Base-by-base conservation (phyloP, 2,329 filamentous ascomycete genomes). In the Hypoxylon sp. region DNA sequence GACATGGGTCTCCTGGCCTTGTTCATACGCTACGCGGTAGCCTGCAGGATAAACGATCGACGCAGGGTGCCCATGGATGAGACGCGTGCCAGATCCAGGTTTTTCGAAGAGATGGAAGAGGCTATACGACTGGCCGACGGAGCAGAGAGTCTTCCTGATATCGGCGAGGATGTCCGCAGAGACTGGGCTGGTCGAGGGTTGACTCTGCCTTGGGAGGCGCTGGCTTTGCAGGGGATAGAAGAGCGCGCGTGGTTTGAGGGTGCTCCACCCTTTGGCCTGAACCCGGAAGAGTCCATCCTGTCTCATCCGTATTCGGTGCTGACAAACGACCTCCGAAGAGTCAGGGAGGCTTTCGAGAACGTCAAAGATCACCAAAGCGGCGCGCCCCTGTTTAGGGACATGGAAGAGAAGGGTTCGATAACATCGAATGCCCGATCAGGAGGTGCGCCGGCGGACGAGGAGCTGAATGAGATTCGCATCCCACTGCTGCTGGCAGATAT, bases 11-110 rank as follows among this genome's bases (percentile, higher is more conserved):
- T 55, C 8, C 41, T 55, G 12, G 25, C 31, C 3, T 11, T 50
- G 5, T 46, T 55, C 26, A 42, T 55, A 21, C 21, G 51, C 4
- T 55, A 47, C 29, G 31, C 31, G 3, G 46, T 44, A 2, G 51
- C 51, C 2, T 43, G 38, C n/a, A 19, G 38, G 19, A 27, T 48
- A 3, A 34, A 54, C 27, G 46, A 54, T 19, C 46, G 46, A 15
- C 25, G 41, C 4, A 32, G 19, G 2, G 31, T 30, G 17, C 36
- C 36, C 8, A 19, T 40, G 9, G 36, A 29, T 9, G 29, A 15
- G 7, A 43, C 34, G 11, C 12, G 36, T 8, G n/a, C 32, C 7
- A 48, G 41, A 37, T 5, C 4, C 7, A 12, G 25, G 3, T 40
- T 40, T 17, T 30, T 40, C 23, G 13, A 12, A 17, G 23, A 29